Base-by-base conservation (phyloP, 768 basidiomycete genomes). In the Boletus vinaceobasis region DNA sequence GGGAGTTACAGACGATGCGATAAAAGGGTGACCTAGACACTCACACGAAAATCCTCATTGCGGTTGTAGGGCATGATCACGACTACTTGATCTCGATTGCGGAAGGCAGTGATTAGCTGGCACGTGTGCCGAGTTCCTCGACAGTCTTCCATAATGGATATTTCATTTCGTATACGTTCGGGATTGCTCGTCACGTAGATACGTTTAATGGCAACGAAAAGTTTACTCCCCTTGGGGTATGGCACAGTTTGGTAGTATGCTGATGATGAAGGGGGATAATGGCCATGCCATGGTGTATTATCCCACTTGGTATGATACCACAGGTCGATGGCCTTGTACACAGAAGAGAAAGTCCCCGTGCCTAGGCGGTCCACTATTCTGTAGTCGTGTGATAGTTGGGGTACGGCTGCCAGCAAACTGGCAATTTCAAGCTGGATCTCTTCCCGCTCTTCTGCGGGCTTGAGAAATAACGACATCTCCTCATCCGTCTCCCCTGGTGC, bases 171-270 rank as follows among this genome's bases (percentile, higher is more conserved):
- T 64, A 98, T 95, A 21, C 96, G 79, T 48, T 89, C 87, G 0
- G 97, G 97, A 60, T 86, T 91, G 68, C 93, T 95, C 1, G 97
- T 98, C 10, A 94, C 95, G 68, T 98, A 93, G 69, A 99, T 98
- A 58, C 95, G 83, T 75, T 99, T 98, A 66, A 99, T 75, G 0
- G 97, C 97, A 38, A 98, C 94, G 63, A 87, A 93, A 6, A 87
- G 83, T 59, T 84, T 85, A 31, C 71, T 72, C 11, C 71, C 77
- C 27, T 59, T 60, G 1, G 76, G 70, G 21, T 68, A 77, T 32
- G 68, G 73, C 36, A 62, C 66, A 2, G 81, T 80, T 61, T 89
- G 88, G 62, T 85, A 82, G 63, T 83, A 73, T 33, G 87, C 85
- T 10, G 85, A 86, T 26, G 87, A 89, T 7, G 72, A 66, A 2